Base-by-base conservation (phyloP, 176 grass and related monocot genomes). In the Oryza australiensis region DNA sequence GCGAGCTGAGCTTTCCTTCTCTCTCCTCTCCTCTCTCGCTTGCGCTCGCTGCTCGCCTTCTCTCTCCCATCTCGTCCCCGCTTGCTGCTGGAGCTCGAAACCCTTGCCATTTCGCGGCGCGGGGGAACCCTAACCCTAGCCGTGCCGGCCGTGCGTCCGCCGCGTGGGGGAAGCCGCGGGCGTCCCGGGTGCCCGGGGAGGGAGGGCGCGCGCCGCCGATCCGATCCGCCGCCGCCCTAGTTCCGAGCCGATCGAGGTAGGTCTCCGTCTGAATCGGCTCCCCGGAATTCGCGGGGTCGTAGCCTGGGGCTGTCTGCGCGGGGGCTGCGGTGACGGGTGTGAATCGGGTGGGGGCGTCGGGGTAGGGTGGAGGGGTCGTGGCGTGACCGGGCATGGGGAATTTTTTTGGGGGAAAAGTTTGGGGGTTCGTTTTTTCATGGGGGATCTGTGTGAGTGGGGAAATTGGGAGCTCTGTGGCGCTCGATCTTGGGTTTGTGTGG, bases 221-320 rank as follows among this genome's bases (percentile, higher is more conserved):
- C 84, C 68, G 74, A 83, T 81, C 80, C 79, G 43, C 34, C 79
- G 43, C 34, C 26, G 82, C 30, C 51, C 15, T 30, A n/a, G 65
- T 34, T 51, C 77, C 24, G 67, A 35, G 87, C 76, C 76, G 75
- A 80, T 83, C 75, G 80, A 90, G 88, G 88, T 90, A 90, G 80
- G 84, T 90, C 78, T 78, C 49, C 37, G 83, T 30, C 38, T 24
- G 62, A 90, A 83, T 90, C 88, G 23, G 80, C 29, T 22, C 55
- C 55, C 83, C 80, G 68, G 49, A 90, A 90, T 90, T 87, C 74
- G 38, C 63, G 79, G 73, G 46, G 35, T 1, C 13, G 1, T 14
- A 5, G 7, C 11, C 27, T 9, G 28, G 68, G 0, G 34, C 20
- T 12, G 72, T 11, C 62, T 60, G 22, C 72, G 13, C 4, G 29